A percentile compares a stretch with the other conserved stretches of the same genome.
Conservation (phyloP, 441 rosid species). For the Eutrema salsugineum region DNA sequence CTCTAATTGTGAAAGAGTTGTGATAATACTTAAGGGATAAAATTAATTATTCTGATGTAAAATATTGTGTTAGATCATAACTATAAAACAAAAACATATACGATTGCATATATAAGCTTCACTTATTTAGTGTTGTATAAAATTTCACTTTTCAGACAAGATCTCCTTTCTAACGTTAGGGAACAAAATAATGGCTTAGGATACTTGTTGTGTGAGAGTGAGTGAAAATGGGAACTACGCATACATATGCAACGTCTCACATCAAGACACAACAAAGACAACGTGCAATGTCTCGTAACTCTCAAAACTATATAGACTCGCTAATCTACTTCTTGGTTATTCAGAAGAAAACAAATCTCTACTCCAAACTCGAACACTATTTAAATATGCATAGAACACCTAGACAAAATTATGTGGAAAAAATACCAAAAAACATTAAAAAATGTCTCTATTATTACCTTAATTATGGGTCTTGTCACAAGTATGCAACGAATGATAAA, state of each 20-base stretch:
- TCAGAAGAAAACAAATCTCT: conserved; percentile 18
- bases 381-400: conserved; percentile 5
- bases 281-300: conserved; percentile 37
- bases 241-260: conserved; percentile 21
- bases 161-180: background rate
- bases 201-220: conserved; percentile 24
- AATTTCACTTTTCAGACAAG: background rate
- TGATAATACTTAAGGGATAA: no score
- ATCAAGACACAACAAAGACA: conserved; percentile 26
- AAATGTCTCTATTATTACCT: conserved; percentile 23
- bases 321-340: conserved; percentile 12
- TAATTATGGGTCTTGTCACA: conserved; percentile 23
- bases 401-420: conserved; percentile 14
- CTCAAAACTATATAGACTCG: conserved; percentile 25
- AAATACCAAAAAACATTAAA: background rate
- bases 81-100: background rate
- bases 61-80: background rate
- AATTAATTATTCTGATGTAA: background rate
- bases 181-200: conserved; percentile 18
- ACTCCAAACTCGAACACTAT: conserved; percentile 14
- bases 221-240: conserved; percentile 14
- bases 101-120: background rate
- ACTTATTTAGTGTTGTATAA: background rate
- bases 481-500: conserved; percentile 31
- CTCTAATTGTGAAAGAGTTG: no score